Percentiles rank a stretch among this genome's conserved stretches.
phyloP scores from a whole-genome alignment of 768 basidiomycete genomes.

The Tylopilus sp. region DNA sequence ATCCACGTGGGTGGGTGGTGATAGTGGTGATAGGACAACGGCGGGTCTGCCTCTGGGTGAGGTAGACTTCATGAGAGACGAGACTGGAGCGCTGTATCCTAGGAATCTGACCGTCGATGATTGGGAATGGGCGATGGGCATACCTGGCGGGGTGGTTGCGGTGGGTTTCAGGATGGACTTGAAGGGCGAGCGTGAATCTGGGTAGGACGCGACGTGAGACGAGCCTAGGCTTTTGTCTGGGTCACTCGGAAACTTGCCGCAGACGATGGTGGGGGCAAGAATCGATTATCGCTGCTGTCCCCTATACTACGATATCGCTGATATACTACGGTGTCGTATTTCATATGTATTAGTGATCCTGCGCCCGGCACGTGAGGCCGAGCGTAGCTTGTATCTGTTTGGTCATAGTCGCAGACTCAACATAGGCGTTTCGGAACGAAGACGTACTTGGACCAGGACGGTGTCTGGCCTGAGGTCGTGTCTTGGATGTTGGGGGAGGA shows the following conservation, averaged over 20 bases:
- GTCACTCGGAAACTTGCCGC: too few relatives aligned
- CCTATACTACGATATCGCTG: too few relatives aligned
- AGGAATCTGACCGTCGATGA: neutral
- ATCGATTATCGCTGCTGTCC: too few relatives aligned
- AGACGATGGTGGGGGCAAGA: too few relatives aligned
- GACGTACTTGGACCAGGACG: conserved; percentile 1
- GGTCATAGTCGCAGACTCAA: too few relatives aligned
- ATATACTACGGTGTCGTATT: too few relatives aligned
- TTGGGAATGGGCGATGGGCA: neutral
- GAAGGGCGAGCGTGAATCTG: neutral
- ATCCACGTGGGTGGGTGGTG: neutral
- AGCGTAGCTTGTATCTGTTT: too few relatives aligned
- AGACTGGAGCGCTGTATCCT: neutral
- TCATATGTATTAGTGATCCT: too few relatives aligned
- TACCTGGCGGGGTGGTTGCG: conserved; percentile 4
- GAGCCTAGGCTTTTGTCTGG: too few relatives aligned
- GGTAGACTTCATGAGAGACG: too few relatives aligned
- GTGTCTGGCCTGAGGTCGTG: neutral
- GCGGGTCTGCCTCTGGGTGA: neutral
- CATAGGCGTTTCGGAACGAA: neutral
- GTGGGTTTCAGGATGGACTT: conserved; percentile 1
- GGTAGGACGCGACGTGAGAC: neutral
- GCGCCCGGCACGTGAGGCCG: too few relatives aligned
- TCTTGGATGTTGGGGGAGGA: too few relatives aligned
- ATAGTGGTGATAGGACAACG: neutral